These are phyloP conservation scores for Diaporthe amygdali DNA, from an alignment of 2,329 filamentous ascomycete species.

Conservation along the genomic window DNA sequence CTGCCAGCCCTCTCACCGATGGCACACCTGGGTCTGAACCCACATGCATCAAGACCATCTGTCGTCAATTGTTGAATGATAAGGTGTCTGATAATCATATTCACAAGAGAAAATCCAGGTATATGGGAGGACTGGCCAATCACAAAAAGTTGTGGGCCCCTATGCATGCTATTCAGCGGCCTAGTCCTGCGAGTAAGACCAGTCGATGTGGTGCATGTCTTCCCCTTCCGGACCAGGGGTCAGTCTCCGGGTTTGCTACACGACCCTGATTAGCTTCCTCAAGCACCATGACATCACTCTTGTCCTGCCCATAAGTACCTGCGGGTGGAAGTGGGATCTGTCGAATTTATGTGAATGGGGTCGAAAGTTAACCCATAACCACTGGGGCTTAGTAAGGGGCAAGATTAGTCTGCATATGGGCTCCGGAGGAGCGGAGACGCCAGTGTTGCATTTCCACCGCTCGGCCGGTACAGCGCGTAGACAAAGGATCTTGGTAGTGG, in stretches of 20 bases:
- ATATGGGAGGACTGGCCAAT: neutral
- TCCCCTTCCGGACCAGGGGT: neutral
- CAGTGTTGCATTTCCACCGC: neutral
- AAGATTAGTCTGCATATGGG: neutral
- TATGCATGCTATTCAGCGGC: neutral
- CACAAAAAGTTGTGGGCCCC: neutral
- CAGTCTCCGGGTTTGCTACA: neutral
- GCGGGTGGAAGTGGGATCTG: neutral
- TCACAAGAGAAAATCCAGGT: neutral
- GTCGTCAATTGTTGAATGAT: too few relatives aligned
- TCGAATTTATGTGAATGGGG: neutral
- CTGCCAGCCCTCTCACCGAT: too few relatives aligned
- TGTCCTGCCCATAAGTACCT: neutral
- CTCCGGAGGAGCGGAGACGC: neutral
- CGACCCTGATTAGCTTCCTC: neutral
- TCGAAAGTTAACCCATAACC: neutral
- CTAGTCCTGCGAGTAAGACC: neutral
- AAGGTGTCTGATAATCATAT: too few relatives aligned
- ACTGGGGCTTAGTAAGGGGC: neutral
- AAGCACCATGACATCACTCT: neutral
- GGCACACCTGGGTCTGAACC: too few relatives aligned
- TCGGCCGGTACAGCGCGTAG: neutral
- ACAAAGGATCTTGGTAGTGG: too few relatives aligned
- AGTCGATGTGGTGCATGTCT: neutral
- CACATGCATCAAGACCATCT: too few relatives aligned